Conservation (phyloP, 257 asterid species). For the Rehmannia glutinosa region DNA sequence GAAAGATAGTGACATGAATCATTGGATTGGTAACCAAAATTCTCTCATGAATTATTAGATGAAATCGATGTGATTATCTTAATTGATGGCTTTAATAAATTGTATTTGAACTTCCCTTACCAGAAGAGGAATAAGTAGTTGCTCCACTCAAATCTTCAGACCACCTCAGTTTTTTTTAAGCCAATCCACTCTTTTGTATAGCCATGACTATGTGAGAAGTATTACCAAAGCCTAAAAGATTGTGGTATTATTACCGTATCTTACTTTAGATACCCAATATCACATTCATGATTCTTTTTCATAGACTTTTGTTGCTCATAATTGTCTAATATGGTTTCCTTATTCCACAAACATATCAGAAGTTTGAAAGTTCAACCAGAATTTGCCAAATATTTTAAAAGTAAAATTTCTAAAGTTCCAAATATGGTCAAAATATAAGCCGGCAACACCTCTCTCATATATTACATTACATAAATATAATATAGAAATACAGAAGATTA, state of each 20-base stretch:
- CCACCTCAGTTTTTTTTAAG: too few relatives aligned
- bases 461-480: not conserved
- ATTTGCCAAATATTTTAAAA: not conserved
- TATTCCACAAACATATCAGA: not conserved
- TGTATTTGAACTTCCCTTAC: too few relatives aligned
- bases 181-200: too few relatives aligned
- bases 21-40: conserved; percentile 16
- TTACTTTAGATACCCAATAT: not conserved
- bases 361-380: not conserved
- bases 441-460: not conserved
- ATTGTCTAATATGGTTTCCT: not conserved
- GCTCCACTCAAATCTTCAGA: too few relatives aligned
- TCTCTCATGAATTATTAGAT: not conserved
- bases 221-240: too few relatives aligned
- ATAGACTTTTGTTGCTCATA: not conserved
- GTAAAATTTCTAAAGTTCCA: not conserved
- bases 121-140: too few relatives aligned
- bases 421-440: not conserved
- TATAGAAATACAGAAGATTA: too few relatives aligned
- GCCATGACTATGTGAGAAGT: too few relatives aligned
- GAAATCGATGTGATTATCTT: too few relatives aligned
- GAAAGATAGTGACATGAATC: conserved; percentile 14
- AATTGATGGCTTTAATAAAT: too few relatives aligned
- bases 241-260: conserved; percentile 3
- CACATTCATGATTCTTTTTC: not conserved